A percentile compares a stretch with the other conserved stretches of the same genome.
phyloP scores from a whole-genome alignment of 805 yeast genomes.

The Spathaspora girioi region DNA sequence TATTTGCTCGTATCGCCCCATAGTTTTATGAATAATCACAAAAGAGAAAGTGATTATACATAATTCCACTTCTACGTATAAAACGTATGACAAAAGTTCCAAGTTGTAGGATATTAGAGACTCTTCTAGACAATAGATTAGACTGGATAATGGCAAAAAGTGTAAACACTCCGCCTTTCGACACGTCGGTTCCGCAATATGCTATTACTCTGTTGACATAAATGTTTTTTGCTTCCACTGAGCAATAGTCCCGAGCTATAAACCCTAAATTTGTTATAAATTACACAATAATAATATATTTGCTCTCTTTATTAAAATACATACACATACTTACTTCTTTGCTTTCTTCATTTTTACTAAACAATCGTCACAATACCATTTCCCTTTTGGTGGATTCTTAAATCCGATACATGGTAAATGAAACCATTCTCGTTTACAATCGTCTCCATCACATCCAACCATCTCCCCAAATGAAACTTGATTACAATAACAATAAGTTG shows the following conservation, averaged over 20 bases:
- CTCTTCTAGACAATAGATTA: not conserved
- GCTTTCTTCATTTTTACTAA: slow-evolving; percentile 8
- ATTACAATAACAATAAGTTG: slow-evolving; percentile 92
- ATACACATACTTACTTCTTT: slow-evolving; percentile 3
- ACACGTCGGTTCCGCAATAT: not conserved
- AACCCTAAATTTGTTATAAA: not conserved
- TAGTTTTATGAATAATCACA: not conserved
- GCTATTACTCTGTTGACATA: not conserved
- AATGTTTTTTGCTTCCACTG: not conserved
- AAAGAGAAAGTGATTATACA: not conserved
- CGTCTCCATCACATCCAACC: slow-evolving; percentile 98
- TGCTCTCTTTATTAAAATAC: not conserved
- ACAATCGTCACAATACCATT: slow-evolving; percentile 40
- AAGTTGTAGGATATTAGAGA: not conserved
- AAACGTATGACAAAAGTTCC: not conserved
- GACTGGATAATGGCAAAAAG: not conserved
- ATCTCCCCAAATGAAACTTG: slow-evolving; percentile 97
- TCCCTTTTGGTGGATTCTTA: slow-evolving; percentile 72
- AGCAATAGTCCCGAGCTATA: not conserved
- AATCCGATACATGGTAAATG: slow-evolving; percentile 91
- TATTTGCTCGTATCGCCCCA: not conserved
- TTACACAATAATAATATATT: not conserved
- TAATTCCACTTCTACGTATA: not conserved
- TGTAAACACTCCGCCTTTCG: not conserved
- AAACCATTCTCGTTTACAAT: slow-evolving; percentile 92